Evolutionary conservation across 371 early-diverging fungal species (phyloP).

Genomic region (Gilbertella persicaria): DNA sequence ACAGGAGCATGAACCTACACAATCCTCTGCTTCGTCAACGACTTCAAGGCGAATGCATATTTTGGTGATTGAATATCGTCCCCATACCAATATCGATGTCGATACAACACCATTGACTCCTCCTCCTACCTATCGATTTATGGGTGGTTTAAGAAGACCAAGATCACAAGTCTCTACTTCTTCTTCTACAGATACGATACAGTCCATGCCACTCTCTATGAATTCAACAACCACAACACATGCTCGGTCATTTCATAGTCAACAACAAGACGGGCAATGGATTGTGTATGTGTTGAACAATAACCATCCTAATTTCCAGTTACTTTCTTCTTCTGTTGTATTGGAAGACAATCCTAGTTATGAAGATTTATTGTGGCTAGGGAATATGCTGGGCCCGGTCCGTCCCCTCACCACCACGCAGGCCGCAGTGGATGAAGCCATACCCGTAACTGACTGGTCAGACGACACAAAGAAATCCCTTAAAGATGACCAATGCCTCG

Average conservation of each 20-base stretch:
- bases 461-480: conserved; percentile 28
- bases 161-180: conserved; percentile 21
- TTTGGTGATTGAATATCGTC: conserved; percentile 19
- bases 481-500: conserved; percentile 39
- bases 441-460: conserved; percentile 39
- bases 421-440: conserved; percentile 47
- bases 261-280: conserved; percentile 32
- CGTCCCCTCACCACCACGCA: conserved; percentile 57
- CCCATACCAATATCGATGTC: background rate
- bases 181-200: conserved; percentile 30
- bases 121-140: conserved; percentile 3
- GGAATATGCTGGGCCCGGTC: conserved; percentile 60
- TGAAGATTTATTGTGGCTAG: conserved; percentile 61
- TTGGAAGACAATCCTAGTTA: conserved; percentile 45
- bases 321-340: conserved; percentile 10
- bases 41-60: conserved; percentile 27
- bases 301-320: conserved; percentile 5
- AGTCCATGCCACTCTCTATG: conserved; percentile 25
- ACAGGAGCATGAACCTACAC: background rate
- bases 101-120: background rate
- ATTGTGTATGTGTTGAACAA: conserved; percentile 41
- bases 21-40: conserved; percentile 5
- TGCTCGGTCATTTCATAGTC: background rate
- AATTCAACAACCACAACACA: conserved; percentile 10
- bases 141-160: conserved; percentile 19